Evolutionary conservation across 176 grass and related monocot species (phyloP).

Genomic region (Hsuehochloa calcarea): DNA sequence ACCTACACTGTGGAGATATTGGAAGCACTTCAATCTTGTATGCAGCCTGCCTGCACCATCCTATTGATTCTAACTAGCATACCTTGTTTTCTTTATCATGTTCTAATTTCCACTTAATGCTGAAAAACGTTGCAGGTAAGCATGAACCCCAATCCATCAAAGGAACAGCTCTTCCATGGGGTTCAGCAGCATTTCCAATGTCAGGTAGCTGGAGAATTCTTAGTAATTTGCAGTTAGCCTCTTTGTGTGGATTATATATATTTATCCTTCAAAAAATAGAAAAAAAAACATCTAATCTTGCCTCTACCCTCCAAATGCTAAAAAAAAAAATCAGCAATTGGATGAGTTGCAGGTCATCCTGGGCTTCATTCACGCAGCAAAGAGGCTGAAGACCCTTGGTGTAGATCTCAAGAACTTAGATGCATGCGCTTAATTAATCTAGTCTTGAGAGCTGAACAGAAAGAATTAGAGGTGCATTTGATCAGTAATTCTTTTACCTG

Average conservation of each 20-base stretch:
- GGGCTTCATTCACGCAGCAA: conserved; percentile 64
- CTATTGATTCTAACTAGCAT: not conserved
- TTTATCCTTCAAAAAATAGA: not conserved
- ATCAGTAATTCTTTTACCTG: conserved; percentile 40
- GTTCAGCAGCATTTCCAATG: conserved; percentile 80
- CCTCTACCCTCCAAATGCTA: conserved; percentile 30
- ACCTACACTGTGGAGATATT: conserved; percentile 78
- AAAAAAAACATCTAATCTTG: conserved; percentile 15
- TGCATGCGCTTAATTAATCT: conserved; percentile 18
- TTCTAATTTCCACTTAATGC: not conserved
- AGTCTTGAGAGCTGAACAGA: conserved; percentile 25
- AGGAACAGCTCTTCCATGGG: conserved; percentile 62
- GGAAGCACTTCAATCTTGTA: conserved; percentile 90
- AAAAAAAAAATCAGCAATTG: conserved; percentile 54
- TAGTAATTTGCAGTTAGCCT: not conserved
- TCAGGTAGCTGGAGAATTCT: conserved; percentile 49
- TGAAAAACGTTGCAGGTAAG: conserved; percentile 50
- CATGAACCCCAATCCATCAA: conserved; percentile 69
- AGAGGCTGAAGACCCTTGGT: conserved; percentile 46
- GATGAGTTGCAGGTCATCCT: conserved; percentile 83
- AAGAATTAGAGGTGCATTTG: conserved; percentile 36
- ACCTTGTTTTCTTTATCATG: not conserved
- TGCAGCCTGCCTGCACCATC: not conserved
- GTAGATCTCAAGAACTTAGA: conserved; percentile 23
- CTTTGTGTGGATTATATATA: not conserved